A percentile compares a stretch with the other conserved stretches of the same genome.
These are phyloP conservation scores for Salix koriyanagi DNA, from an alignment of 345 rosid species.

Conservation along the genomic window DNA sequence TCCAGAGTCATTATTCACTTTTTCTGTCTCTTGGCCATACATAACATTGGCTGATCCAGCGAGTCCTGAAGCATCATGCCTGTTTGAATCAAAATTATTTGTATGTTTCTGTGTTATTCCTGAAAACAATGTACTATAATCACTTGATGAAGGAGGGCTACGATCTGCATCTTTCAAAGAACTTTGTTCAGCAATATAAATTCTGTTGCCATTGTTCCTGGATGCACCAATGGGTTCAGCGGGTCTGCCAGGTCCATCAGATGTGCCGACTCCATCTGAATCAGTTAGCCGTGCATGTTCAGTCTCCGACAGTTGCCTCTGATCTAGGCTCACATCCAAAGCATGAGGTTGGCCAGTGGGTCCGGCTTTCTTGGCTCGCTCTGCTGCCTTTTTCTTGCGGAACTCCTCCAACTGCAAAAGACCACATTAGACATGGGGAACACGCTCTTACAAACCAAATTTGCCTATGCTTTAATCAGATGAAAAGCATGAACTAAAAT, in stretches of 20 bases:
- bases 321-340: conserved; percentile 34
- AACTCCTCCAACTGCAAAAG: conserved; percentile 83
- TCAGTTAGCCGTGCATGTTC: conserved; percentile 32
- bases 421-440: background rate
- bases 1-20: conserved; percentile 31
- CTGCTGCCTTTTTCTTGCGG: conserved; percentile 93
- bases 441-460: background rate
- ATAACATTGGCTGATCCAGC: conserved; percentile 24
- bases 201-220: conserved; percentile 9
- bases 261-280: conserved; percentile 51
- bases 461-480: background rate
- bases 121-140: conserved; percentile 28
- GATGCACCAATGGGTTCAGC: conserved; percentile 20
- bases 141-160: conserved; percentile 25
- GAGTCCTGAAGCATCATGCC: conserved; percentile 31
- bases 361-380: conserved; percentile 61
- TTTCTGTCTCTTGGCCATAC: conserved; percentile 31
- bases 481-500: background rate
- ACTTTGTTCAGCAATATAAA: conserved; percentile 24
- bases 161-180: conserved; percentile 21
- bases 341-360: conserved; percentile 31
- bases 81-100: conserved; percentile 28
- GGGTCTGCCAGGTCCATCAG: conserved; percentile 32
- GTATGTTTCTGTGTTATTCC: conserved; percentile 23
- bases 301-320: conserved; percentile 35